A percentile compares a stretch with the other conserved stretches of the same genome.
phyloP scores from a whole-genome alignment of 139 green algal species.

The Chlamydomonas incerta region DNA sequence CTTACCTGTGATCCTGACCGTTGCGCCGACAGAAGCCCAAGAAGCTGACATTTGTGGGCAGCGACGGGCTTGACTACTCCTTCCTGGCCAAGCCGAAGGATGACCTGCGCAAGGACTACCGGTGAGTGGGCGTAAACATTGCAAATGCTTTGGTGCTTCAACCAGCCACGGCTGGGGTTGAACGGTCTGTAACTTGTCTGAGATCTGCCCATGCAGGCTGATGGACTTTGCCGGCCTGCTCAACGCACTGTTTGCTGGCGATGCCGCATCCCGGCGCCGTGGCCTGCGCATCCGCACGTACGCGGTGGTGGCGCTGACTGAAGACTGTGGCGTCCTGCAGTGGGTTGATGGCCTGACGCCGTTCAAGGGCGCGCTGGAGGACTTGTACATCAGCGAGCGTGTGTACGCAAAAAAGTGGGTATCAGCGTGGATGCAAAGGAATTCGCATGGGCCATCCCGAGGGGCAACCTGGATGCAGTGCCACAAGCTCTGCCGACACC shows the following conservation, averaged over 20 bases:
- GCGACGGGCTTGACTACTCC: slow-evolving; percentile 85
- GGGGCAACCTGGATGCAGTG: no score
- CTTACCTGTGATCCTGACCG: no score
- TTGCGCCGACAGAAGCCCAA: slow-evolving; percentile 89
- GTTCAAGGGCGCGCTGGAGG: slow-evolving; percentile 65
- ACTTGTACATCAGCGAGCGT: slow-evolving; percentile 72
- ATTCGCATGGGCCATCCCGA: no score
- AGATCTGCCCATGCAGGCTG: slow-evolving; percentile 65
- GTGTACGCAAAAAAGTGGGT: slow-evolving; percentile 56
- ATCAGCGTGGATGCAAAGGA: no score
- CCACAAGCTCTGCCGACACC: no score
- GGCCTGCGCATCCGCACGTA: slow-evolving; percentile 88
- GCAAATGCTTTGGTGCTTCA: no score
- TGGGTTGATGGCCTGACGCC: slow-evolving; percentile 66
- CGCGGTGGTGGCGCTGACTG: slow-evolving; percentile 91
- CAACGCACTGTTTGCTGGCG: slow-evolving; percentile 49
- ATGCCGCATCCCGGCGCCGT: slow-evolving; percentile 73
- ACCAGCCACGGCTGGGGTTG: no score
- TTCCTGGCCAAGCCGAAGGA: slow-evolving; percentile 99
- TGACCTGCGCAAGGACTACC: slow-evolving; percentile 96
- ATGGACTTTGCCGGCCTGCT: slow-evolving; percentile 89
- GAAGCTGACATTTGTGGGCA: slow-evolving; percentile 80
- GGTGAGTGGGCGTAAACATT: no score
- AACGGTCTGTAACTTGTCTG: no score
- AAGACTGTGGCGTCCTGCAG: slow-evolving; percentile 93